These are phyloP conservation scores for Alternaria arbusti DNA, from an alignment of 2,329 filamentous ascomycete genomes.

Conservation along the genomic window DNA sequence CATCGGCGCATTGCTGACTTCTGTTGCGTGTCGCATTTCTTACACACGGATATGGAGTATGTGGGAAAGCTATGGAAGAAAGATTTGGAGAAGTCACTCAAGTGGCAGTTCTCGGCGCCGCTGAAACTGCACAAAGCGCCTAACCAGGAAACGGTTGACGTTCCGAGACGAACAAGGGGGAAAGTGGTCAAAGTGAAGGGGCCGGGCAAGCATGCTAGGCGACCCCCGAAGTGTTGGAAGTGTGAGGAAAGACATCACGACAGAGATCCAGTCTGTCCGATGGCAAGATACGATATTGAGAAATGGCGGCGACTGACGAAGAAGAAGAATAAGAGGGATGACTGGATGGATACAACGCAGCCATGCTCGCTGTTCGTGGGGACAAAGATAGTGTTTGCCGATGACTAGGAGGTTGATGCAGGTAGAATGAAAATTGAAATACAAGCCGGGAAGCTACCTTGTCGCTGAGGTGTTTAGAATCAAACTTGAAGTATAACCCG, in stretches of 20 bases:
- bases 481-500: not conserved
- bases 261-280: constrained; percentile 13
- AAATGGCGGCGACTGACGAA: constrained; percentile 15
- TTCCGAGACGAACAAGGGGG: not conserved
- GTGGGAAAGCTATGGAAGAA: constrained; percentile 11
- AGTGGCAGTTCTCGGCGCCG: not conserved
- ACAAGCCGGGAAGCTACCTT: not conserved
- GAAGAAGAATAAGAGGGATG: not conserved
- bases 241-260: constrained; percentile 19
- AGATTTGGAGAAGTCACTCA: not conserved
- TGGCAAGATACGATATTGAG: not conserved
- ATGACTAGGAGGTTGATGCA: not conserved
- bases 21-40: constrained; percentile 8
- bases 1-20: constrained; percentile 3
- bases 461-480: not conserved
- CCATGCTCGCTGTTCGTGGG: not conserved
- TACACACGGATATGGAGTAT: constrained; percentile 18
- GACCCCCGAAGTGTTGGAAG: constrained; percentile 18
- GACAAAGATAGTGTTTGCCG: constrained; percentile 9
- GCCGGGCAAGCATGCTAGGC: not conserved
- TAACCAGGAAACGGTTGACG: not conserved
- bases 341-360: not conserved
- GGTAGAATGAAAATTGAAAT: not conserved
- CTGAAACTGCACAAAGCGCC: not conserved
- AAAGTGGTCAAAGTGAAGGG: not conserved